These are phyloP conservation scores for Mortierella sp. DNA, from an alignment of 371 early-diverging fungal genomes.

Conservation along the genomic window DNA sequence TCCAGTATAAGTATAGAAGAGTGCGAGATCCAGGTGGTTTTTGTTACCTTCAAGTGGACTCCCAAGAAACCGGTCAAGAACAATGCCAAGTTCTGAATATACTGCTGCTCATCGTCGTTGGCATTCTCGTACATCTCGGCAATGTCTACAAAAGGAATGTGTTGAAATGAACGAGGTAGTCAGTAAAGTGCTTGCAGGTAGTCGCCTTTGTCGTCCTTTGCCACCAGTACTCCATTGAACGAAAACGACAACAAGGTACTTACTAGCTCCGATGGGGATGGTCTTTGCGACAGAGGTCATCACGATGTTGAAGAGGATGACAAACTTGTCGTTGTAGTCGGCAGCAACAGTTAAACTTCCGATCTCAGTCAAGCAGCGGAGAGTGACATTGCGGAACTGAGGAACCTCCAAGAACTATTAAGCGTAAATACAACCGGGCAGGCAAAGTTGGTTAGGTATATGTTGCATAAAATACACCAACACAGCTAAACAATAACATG, in stretches of 20 bases:
- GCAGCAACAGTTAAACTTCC: slow-evolving; percentile 81
- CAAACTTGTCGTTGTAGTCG: slow-evolving; percentile 89
- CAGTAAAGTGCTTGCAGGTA: too few species aligned
- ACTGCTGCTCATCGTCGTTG: slow-evolving; percentile 90
- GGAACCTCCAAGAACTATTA: slow-evolving; percentile 83
- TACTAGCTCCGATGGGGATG: slow-evolving; percentile 79
- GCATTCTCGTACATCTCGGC: slow-evolving; percentile 87
- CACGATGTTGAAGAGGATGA: slow-evolving; percentile 82
- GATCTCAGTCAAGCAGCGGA: slow-evolving; percentile 97
- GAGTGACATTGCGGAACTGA: slow-evolving; percentile 91
- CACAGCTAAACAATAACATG: too few species aligned
- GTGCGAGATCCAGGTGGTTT: neutral
- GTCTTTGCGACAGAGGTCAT: slow-evolving; percentile 79
- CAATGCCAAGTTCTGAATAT: slow-evolving; percentile 88
- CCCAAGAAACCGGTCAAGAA: slow-evolving; percentile 91
- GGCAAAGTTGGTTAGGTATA: neutral
- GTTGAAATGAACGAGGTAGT: neutral
- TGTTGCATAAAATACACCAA: neutral
- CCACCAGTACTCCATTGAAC: too few species aligned
- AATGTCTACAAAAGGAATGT: slow-evolving; percentile 68
- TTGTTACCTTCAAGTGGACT: slow-evolving; percentile 82
- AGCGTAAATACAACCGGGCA: neutral
- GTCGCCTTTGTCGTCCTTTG: neutral
- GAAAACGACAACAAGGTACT: neutral
- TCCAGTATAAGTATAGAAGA: neutral